Evolutionary conservation across 805 yeast species (phyloP).

Genomic region (Citeromyces matritensis): DNA sequence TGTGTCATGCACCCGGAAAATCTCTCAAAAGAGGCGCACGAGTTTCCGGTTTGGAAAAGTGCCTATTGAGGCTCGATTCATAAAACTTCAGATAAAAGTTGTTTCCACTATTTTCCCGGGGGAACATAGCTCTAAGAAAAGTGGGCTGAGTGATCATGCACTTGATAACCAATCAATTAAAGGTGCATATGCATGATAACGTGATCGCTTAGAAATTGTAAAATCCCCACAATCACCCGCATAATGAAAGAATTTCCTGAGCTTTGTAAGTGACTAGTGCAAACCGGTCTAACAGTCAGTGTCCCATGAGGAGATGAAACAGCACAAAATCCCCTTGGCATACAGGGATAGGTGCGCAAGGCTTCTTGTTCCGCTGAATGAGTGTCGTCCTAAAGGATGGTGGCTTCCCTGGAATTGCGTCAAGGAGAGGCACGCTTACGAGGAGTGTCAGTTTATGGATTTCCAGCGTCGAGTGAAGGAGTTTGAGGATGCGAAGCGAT

Average conservation of each 20-base stretch:
- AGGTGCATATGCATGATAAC: no score
- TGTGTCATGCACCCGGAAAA: no score
- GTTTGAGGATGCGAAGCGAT: constrained; percentile 37
- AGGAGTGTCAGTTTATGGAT: constrained; percentile 73
- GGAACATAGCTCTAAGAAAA: no score
- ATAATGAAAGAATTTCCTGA: constrained; percentile 21
- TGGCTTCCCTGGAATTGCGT: constrained; percentile 61
- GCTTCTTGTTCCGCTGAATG: constrained; percentile 41
- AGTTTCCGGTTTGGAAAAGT: no score
- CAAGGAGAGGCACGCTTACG: constrained; percentile 71
- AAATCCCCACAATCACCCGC: neutral
- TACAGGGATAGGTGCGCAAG: constrained; percentile 79
- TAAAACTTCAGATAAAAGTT: no score
- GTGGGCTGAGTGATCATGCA: no score
- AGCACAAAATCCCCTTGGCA: constrained; percentile 59
- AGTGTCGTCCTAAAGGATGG: constrained; percentile 41
- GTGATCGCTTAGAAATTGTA: no score
- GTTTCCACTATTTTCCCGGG: no score
- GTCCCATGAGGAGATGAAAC: constrained; percentile 73
- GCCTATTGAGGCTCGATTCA: no score
- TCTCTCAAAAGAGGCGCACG: no score
- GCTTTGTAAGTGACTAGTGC: constrained; percentile 17
- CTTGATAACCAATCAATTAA: no score
- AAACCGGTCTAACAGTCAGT: constrained; percentile 32
- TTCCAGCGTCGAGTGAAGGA: constrained; percentile 70